Conservation (phyloP, 768 basidiomycete genomes). For the Tricholoma terreum region DNA sequence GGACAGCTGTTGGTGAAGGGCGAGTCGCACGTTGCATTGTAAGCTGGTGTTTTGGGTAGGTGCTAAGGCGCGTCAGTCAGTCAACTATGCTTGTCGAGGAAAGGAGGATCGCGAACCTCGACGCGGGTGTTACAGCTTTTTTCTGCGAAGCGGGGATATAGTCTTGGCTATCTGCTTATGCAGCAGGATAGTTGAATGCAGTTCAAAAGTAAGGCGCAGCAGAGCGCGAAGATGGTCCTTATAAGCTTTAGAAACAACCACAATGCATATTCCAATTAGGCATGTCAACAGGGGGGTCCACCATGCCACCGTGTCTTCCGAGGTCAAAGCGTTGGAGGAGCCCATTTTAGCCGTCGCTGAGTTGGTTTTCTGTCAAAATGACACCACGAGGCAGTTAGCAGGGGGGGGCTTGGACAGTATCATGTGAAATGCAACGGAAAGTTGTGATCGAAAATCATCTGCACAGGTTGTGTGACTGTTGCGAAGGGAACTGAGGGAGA, state of each 20-base stretch:
- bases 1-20: not conserved
- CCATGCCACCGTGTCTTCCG: not conserved
- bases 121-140: not conserved
- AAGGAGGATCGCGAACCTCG: not conserved
- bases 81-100: not conserved
- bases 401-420: not conserved
- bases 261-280: slow-evolving; percentile 1
- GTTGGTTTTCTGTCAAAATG: not conserved
- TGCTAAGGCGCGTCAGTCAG: not conserved
- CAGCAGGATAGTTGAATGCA: not conserved
- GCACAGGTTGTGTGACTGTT: not conserved
- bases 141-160: not conserved
- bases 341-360: not conserved
- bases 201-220: not conserved
- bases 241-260: not conserved
- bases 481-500: not conserved
- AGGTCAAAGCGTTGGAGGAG: not conserved
- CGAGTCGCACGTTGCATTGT: not conserved
- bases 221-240: not conserved
- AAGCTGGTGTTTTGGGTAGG: not conserved
- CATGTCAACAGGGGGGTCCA: not conserved
- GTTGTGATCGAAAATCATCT: not conserved
- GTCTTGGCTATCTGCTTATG: not conserved
- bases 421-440: not conserved
- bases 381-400: not conserved